Evolutionary conservation across 805 yeast species (phyloP), one percentile per base, ranked within the genome.

Genomic region (Metschnikowia vanudenii): DNA sequence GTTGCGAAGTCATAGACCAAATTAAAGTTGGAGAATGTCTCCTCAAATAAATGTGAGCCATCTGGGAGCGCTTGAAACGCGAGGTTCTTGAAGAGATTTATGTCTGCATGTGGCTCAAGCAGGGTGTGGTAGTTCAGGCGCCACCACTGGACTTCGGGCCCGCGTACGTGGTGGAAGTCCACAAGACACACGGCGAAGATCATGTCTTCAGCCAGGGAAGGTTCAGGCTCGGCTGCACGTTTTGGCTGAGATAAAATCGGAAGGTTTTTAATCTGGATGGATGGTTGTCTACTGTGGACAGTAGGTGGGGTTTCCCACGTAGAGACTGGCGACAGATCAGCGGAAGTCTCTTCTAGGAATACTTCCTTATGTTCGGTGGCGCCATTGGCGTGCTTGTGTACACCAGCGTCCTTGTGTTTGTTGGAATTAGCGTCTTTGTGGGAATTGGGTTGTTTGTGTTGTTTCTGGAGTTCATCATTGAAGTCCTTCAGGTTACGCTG

Each of bases 41-140:
- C 98, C 61, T 90, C 96, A 61, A 84, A 92, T 18, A 91, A 75
- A 63, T 94, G 99, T 2, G 95, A 84, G 4, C 98, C 98, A 66
- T 94, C 99, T 0, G 99, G 98, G 18, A 94, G 69, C 1, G 97
- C 96, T 62, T 91, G 97, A 60, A 94, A 94, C 2, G 99, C 95
- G 35, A 94, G 67, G 58, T 84, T 82, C 10, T 94, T 90, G 91
- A 97, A 94, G 16, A 85, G 67, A 26, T 35, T 68, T 65, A 18
- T 67, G 28, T 26, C 28, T 26, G 28, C 67, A 30, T 61, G 55
- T 1, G 50, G 45, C 12, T 53, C 53, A 43, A 67, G 63, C 36
- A 68, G 67, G 2, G 60, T 55, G 28, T 66, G 65, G 48, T 69
- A 68, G 58, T 78, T 81, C 17, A 84, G 75, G 41, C 60, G 60